phyloP scores from a whole-genome alignment of 345 rosid species.

The Pistacia vera region DNA sequence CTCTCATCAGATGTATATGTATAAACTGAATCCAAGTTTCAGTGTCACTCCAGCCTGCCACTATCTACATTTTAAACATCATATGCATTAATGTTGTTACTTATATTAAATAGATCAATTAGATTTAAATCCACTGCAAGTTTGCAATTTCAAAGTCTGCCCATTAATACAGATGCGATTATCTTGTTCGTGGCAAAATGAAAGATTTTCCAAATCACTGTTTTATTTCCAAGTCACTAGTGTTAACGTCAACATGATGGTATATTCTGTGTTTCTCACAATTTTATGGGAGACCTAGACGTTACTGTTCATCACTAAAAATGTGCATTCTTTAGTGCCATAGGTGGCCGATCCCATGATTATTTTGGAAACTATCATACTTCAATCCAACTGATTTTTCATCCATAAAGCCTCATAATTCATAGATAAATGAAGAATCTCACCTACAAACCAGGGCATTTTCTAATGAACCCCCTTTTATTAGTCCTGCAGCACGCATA shows the following conservation, averaged over 20 bases:
- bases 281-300: too few relatives aligned
- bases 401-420: neutral
- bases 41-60: neutral
- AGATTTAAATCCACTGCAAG: neutral
- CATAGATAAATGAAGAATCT: slow-evolving; percentile 19
- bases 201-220: neutral
- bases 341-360: neutral
- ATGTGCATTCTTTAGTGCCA: neutral
- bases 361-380: neutral
- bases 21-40: slow-evolving; percentile 4
- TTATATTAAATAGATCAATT: neutral
- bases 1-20: neutral
- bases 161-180: neutral
- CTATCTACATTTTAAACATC: neutral
- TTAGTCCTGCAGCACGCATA: slow-evolving; percentile 71
- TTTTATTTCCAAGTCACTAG: neutral
- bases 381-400: neutral
- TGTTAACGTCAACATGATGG: neutral
- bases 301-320: neutral
- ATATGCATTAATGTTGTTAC: neutral
- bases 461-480: slow-evolving; percentile 83
- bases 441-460: slow-evolving; percentile 92
- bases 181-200: neutral
- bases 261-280: too few relatives aligned
- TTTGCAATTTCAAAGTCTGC: neutral